A percentile compares a stretch with the other conserved stretches of the same genome.
phyloP scores from a whole-genome alignment of 106 monocot species.

The Dioscorea dumetorum region DNA sequence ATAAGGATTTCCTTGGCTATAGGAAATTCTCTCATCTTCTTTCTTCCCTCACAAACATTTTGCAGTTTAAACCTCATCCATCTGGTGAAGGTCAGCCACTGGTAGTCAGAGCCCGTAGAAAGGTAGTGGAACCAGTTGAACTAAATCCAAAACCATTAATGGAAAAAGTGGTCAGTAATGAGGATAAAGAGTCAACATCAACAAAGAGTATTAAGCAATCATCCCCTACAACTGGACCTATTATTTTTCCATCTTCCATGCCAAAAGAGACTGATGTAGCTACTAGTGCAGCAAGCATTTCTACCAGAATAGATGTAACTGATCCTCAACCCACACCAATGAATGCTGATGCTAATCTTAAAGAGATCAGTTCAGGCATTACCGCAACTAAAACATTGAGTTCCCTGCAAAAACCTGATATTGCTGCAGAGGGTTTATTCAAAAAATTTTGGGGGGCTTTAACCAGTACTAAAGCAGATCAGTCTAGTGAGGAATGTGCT shows the following conservation, averaged over 20 bases:
- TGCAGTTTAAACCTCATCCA: conserved; percentile 38
- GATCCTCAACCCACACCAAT: too few species aligned
- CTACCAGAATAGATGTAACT: not conserved
- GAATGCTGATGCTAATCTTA: not conserved
- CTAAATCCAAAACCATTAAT: conserved; percentile 10
- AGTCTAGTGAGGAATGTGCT: conserved; percentile 3
- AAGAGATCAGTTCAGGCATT: not conserved
- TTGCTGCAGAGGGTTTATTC: conserved; percentile 25
- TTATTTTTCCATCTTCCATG: conserved; percentile 1
- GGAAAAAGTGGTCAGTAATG: conserved; percentile 10
- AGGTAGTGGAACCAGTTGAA: conserved; percentile 15
- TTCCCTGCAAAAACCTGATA: not conserved
- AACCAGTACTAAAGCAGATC: conserved; percentile 1
- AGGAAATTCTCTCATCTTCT: conserved; percentile 70
- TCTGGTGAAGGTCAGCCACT: conserved; percentile 29
- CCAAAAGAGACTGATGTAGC: not conserved
- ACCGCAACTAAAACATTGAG: not conserved
- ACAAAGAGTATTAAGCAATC: conserved; percentile 10
- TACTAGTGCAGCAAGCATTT: not conserved
- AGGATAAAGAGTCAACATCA: not conserved
- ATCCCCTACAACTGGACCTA: conserved; percentile 4
- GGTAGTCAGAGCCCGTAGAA: conserved; percentile 31
- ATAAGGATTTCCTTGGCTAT: conserved; percentile 66
- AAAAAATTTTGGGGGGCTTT: conserved; percentile 30
- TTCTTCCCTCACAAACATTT: conserved; percentile 43